phyloP scores from a whole-genome alignment of 2,329 filamentous ascomycete species.

The Aphanocladium album region DNA sequence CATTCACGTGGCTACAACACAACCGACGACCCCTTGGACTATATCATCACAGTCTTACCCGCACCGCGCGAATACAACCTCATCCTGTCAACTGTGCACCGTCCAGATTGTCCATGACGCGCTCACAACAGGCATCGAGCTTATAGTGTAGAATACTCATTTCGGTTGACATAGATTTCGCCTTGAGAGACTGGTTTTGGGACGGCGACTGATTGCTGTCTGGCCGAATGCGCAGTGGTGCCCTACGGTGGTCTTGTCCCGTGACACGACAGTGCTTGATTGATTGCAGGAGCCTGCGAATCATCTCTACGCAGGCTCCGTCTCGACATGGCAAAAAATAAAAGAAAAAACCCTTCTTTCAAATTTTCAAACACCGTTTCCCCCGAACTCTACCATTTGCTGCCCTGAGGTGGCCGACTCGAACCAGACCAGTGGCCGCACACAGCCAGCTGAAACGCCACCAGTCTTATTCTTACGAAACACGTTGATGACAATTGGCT shows the following conservation, averaged over 20 bases:
- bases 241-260: neutral
- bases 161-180: neutral
- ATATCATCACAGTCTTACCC: neutral
- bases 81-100: neutral
- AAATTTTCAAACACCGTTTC: no score
- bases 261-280: neutral
- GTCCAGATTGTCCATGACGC: conserved; percentile 1
- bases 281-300: neutral
- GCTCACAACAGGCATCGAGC: neutral
- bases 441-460: neutral
- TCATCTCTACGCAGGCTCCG: no score
- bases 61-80: neutral
- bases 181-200: no score
- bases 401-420: no score
- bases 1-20: conserved; percentile 3
- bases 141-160: neutral
- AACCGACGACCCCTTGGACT: neutral
- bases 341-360: no score
- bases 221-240: neutral
- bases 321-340: no score
- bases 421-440: no score
- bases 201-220: neutral
- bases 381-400: no score
- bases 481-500: neutral
- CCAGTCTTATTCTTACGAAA: neutral